Conservation (phyloP, 257 asterid species). For the Solanum virginianum region DNA sequence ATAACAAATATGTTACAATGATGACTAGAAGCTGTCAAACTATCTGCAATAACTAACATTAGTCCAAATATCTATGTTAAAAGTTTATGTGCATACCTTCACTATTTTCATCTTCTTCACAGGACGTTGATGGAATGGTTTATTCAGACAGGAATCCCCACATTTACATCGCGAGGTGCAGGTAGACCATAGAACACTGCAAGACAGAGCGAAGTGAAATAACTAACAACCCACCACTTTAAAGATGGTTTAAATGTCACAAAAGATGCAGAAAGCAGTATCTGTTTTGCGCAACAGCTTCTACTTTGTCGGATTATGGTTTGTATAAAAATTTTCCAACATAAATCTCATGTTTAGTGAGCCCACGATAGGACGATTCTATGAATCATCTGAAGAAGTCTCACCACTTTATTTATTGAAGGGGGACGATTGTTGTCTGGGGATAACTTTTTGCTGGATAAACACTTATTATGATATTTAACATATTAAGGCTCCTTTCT, state of each 20-base stretch:
- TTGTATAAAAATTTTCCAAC: neutral
- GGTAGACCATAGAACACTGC: slow-evolving; percentile 78
- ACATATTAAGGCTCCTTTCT: neutral
- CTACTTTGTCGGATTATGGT: neutral
- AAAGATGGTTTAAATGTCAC: neutral
- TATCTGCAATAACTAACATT: neutral
- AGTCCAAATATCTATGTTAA: neutral
- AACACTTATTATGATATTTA: neutral
- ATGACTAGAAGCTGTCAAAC: neutral
- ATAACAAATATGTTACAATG: neutral
- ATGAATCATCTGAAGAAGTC: neutral
- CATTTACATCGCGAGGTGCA: slow-evolving; percentile 87
- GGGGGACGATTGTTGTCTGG: neutral
- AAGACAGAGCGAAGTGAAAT: slow-evolving; percentile 5
- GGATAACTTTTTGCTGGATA: neutral
- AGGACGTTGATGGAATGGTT: slow-evolving; percentile 85
- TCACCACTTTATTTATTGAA: neutral
- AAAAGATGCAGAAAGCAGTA: neutral
- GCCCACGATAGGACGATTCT: neutral
- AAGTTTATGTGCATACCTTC: slow-evolving; percentile 33
- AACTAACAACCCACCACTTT: neutral
- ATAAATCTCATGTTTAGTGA: neutral
- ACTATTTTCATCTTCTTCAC: slow-evolving; percentile 79
- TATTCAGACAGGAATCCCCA: slow-evolving; percentile 75
- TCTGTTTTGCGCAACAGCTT: neutral